Conservation (phyloP, 352 stramenopile species). For the Peronospora farinosa region DNA sequence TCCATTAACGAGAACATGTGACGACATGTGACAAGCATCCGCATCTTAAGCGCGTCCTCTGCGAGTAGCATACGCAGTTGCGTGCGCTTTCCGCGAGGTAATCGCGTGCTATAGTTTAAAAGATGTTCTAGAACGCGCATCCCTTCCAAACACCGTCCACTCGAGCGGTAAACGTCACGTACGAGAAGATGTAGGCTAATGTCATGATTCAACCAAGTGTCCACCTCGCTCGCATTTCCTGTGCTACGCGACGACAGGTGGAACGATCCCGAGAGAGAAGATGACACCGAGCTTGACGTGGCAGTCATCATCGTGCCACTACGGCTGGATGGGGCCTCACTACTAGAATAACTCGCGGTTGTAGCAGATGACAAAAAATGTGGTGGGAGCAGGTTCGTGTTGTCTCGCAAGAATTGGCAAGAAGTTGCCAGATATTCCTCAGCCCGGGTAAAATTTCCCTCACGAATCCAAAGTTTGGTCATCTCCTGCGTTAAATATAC, state of each 20-base stretch:
- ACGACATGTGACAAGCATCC: slow-evolving; percentile 65
- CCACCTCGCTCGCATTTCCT: slow-evolving; percentile 63
- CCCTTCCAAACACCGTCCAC: slow-evolving; percentile 68
- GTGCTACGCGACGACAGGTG: slow-evolving; percentile 43
- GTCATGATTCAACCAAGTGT: slow-evolving; percentile 77
- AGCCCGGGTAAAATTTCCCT: slow-evolving; percentile 68
- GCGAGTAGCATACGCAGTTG: slow-evolving; percentile 72
- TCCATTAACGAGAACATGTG: slow-evolving; percentile 73
- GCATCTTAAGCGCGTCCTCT: slow-evolving; percentile 70
- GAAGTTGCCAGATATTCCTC: slow-evolving; percentile 60
- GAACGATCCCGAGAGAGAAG: slow-evolving; percentile 51
- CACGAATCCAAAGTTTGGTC: slow-evolving; percentile 71
- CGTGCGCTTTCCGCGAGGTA: slow-evolving; percentile 74
- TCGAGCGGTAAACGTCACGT: slow-evolving; percentile 72
- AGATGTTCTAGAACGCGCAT: slow-evolving; percentile 76
- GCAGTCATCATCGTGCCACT: slow-evolving; percentile 66
- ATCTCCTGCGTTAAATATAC: slow-evolving; percentile 79
- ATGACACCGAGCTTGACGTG: slow-evolving; percentile 62
- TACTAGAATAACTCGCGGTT: slow-evolving; percentile 47
- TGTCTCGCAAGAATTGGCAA: slow-evolving; percentile 62
- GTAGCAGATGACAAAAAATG: slow-evolving; percentile 51
- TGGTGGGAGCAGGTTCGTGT: slow-evolving; percentile 58
- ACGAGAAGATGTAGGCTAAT: slow-evolving; percentile 79
- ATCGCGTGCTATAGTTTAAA: slow-evolving; percentile 58
- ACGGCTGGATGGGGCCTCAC: slow-evolving; percentile 42